These are phyloP conservation scores for Globisporangium okanoganense DNA, from an alignment of 352 stramenopile genomes.

Conservation along the genomic window DNA sequence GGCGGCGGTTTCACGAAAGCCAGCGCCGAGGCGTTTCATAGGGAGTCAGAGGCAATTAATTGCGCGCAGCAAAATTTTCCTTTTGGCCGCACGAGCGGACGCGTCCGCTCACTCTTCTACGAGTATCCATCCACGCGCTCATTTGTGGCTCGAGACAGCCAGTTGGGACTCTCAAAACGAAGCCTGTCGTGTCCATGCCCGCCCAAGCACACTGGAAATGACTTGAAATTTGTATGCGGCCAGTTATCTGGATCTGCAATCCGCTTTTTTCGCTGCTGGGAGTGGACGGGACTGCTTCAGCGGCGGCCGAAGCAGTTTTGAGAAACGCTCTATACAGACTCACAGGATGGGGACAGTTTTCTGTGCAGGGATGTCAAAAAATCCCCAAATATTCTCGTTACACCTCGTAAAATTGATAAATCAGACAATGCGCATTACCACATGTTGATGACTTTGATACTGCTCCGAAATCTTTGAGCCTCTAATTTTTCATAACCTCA, in stretches of 20 bases:
- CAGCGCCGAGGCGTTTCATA: not conserved
- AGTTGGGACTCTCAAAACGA: not conserved
- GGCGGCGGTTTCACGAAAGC: not conserved
- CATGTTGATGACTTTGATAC: no score
- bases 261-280: constrained; percentile 4
- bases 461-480: no score
- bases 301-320: not conserved
- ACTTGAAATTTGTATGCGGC: constrained; percentile 1
- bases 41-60: not conserved
- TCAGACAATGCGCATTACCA: no score
- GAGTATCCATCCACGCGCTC: not conserved
- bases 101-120: not conserved
- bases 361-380: no score
- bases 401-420: no score
- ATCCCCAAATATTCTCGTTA: no score
- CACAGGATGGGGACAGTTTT: not conserved
- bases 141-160: not conserved
- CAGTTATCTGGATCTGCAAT: not conserved
- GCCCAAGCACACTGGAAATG: not conserved
- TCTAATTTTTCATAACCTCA: no score
- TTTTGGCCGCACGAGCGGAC: not conserved
- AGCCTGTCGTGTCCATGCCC: constrained; percentile 1
- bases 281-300: constrained; percentile 6
- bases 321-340: not conserved
- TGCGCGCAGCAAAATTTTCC: not conserved